A percentile compares a stretch with the other conserved stretches of the same genome.
phyloP scores from a whole-genome alignment of 257 asterid species.

The Lithospermum erythrorhizon region DNA sequence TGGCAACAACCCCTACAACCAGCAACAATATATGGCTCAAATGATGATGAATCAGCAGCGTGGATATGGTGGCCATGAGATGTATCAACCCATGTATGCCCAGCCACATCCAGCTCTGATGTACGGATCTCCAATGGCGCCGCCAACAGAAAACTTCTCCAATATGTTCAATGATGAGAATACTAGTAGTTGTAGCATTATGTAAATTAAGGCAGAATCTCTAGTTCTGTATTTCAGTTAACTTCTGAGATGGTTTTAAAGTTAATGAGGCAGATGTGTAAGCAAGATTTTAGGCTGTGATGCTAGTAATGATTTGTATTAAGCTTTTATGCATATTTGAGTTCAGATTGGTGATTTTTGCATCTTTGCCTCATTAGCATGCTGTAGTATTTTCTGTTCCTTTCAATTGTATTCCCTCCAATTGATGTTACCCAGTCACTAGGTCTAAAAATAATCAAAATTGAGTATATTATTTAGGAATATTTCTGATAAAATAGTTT shows the following conservation, averaged over 20 bases:
- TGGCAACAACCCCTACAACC: conserved; percentile 28
- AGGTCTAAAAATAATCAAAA: too few species aligned
- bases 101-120: conserved; percentile 29
- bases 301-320: neutral
- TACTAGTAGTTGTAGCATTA: conserved; percentile 58
- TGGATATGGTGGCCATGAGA: conserved; percentile 25
- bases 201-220: conserved; percentile 29
- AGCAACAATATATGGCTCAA: conserved; percentile 43
- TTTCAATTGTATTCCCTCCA: neutral
- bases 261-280: neutral
- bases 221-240: neutral
- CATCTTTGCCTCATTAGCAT: neutral
- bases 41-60: conserved; percentile 65
- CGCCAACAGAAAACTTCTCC: conserved; percentile 37
- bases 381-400: neutral
- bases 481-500: neutral
- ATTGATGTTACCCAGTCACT: too few species aligned
- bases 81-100: conserved; percentile 39
- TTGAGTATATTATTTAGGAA: neutral
- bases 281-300: neutral
- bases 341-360: neutral
- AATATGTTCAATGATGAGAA: conserved; percentile 72
- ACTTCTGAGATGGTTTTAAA: neutral
- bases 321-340: neutral
- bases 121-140: conserved; percentile 33